A percentile compares a stretch with the other conserved stretches of the same genome.
These are phyloP conservation scores for Mortierella sp. DNA, from an alignment of 371 early-diverging fungal genomes.

Conservation along the genomic window DNA sequence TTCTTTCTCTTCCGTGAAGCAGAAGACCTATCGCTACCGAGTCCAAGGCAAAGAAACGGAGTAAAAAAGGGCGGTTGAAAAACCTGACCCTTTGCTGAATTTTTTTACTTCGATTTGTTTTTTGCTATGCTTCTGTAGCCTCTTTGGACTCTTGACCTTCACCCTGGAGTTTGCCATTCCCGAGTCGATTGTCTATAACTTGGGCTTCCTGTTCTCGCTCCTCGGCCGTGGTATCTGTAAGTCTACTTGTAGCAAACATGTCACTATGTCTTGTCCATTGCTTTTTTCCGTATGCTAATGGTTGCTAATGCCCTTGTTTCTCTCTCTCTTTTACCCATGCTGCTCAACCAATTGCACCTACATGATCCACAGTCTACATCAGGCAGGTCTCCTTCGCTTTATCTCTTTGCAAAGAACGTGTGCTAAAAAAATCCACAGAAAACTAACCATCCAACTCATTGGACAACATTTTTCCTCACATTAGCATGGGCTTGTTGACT, in stretches of 20 bases:
- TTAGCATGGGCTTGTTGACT: constrained; percentile 23
- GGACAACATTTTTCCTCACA: no score
- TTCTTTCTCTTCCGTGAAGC: not conserved
- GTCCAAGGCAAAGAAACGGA: not conserved
- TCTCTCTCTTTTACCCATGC: not conserved
- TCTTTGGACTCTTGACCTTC: constrained; percentile 44
- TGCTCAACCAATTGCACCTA: not conserved
- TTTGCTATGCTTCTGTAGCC: not conserved
- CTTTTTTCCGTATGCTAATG: not conserved
- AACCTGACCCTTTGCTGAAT: not conserved
- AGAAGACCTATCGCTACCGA: no score
- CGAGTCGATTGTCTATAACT: constrained; percentile 41
- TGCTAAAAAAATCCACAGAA: not conserved
- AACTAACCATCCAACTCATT: not conserved
- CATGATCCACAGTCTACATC: constrained; percentile 25
- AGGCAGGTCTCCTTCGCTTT: constrained; percentile 21
- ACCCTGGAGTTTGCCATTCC: constrained; percentile 44
- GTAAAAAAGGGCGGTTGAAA: not conserved
- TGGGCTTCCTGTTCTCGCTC: constrained; percentile 55
- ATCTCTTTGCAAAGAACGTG: not conserved
- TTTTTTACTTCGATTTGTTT: not conserved
- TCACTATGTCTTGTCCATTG: not conserved
- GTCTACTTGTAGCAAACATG: not conserved
- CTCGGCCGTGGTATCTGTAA: constrained; percentile 55
- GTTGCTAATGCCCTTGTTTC: not conserved